These are phyloP conservation scores for Platanthera zijinensis DNA, from an alignment of 106 monocot species.

Conservation along the genomic window DNA sequence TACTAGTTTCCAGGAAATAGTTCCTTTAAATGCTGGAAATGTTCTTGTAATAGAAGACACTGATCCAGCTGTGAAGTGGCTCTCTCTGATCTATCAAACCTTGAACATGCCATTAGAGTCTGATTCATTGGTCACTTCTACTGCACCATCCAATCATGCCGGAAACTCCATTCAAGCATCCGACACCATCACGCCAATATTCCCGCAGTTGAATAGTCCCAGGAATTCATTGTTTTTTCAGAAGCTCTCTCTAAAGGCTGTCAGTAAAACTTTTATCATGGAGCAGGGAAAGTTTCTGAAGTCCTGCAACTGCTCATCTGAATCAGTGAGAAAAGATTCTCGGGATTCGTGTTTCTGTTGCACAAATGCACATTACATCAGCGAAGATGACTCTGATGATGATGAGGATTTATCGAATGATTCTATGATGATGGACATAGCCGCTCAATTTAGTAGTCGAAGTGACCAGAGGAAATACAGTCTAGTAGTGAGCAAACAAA, in stretches of 20 bases:
- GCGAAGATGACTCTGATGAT: slow-evolving; percentile 27
- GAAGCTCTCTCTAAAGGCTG: slow-evolving; percentile 47
- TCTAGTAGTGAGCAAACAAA: slow-evolving; percentile 58
- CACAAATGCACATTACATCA: slow-evolving; percentile 15
- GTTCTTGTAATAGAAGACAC: slow-evolving; percentile 70
- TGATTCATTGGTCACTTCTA: slow-evolving; percentile 14
- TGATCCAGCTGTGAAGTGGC: slow-evolving; percentile 69
- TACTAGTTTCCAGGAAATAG: slow-evolving; percentile 78
- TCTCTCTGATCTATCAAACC: slow-evolving; percentile 59
- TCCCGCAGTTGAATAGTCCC: slow-evolving; percentile 5
- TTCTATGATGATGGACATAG: slow-evolving; percentile 14
- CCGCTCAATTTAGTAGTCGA: slow-evolving; percentile 4
- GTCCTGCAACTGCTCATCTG: slow-evolving; percentile 61
- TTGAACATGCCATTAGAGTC: slow-evolving; percentile 28
- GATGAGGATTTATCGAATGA: slow-evolving; percentile 24
- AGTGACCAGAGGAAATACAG: slow-evolving; percentile 39
- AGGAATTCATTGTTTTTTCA: slow-evolving; percentile 42
- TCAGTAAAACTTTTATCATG: slow-evolving; percentile 49
- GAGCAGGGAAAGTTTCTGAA: slow-evolving; percentile 38
- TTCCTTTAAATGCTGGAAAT: slow-evolving; percentile 81
- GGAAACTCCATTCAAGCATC: slow-evolving; percentile 11
- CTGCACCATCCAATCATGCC: slow-evolving; percentile 10
- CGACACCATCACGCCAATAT: neutral
- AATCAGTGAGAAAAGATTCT: slow-evolving; percentile 26
- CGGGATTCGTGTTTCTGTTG: slow-evolving; percentile 44